Base-by-base conservation (phyloP, 2,329 filamentous ascomycete species). In the Chrysosporium keratinophilum region DNA sequence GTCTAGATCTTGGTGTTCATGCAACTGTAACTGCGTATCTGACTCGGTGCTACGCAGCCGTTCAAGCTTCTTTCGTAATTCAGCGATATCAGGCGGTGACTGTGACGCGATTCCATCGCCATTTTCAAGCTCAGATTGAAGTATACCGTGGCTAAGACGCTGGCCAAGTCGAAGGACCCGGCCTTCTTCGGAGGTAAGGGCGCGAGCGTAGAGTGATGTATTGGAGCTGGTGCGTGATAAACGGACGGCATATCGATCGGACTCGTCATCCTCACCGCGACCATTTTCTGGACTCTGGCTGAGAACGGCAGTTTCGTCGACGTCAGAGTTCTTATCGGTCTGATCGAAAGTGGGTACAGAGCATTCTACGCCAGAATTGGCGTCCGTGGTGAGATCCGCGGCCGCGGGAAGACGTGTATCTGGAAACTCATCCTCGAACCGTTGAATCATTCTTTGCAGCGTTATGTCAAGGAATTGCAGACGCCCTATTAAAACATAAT, bases 361-460 rank as follows among this genome's bases (percentile, higher is more conserved):
- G 2, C 67, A 70, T 48, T 57, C 63, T 19, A 46, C 31, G 5
- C 55, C 60, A 11, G 58, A 62, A 31, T 67, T 58, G 23, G 54
- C 39, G 17, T 55, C 41, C 3, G 53, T 37, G 46, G 58, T 63
- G 23, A 69, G 65, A 15, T 62, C 62, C 10, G 57, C 45, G 40
- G 54, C 33, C 11, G 59, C 57, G 11, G 61, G 58, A 41, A 81
- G 74, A 35, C 88, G 82, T 0, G 87, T 94, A 65, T 97, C 91
- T 0, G 93, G 93, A 63, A 89, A 97, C 69, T 97, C 91, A 66
- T 95, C 87, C 68, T 97, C 93, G 66, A 97, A 98, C 28, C 93
- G 85, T 66, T 88, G 84, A 64, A 97, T 97, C 72, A 97, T 96
- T 60, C 85, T 84, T 63, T 89, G 79, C 9, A 98, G 77, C 0